Conservation (phyloP, 192 early-diverging fungal genomes). For the Irineochytrium annulatum region DNA sequence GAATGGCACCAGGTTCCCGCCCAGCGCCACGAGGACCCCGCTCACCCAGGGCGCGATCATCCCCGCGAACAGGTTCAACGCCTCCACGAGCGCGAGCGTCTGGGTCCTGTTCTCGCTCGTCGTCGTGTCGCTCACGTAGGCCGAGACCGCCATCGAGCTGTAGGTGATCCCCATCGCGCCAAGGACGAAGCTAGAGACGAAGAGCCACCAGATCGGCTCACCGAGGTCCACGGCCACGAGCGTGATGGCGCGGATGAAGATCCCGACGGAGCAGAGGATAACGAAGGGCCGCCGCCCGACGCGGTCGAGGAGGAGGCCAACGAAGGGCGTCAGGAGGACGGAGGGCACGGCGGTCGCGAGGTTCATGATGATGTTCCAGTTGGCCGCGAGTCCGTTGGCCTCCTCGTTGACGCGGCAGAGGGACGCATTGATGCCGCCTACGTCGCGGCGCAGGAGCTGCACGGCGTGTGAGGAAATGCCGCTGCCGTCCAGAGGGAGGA, state of each 20-base stretch:
- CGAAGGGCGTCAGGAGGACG: constrained; percentile 30
- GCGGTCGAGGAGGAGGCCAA: constrained; percentile 33
- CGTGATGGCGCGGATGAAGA: constrained; percentile 8
- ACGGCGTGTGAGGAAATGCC: not conserved
- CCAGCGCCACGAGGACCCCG: too few species aligned
- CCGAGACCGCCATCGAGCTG: constrained; percentile 10
- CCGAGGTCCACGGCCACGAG: not conserved
- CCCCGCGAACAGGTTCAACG: too few species aligned
- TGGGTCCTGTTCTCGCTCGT: constrained; percentile 1
- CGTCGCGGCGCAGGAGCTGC: not conserved
- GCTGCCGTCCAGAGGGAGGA: not conserved
- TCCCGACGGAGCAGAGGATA: constrained; percentile 12
- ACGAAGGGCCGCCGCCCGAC: constrained; percentile 35
- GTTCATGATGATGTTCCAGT: constrained; percentile 29
- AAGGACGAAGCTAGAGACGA: too few species aligned
- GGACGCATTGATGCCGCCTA: not conserved
- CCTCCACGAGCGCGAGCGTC: constrained; percentile 11
- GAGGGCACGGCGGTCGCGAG: constrained; percentile 32
- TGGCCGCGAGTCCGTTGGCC: constrained; percentile 19
- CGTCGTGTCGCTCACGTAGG: constrained; percentile 9
- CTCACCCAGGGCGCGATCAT: too few species aligned
- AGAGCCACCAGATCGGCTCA: not conserved
- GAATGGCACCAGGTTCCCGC: too few species aligned
- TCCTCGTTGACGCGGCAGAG: not conserved
- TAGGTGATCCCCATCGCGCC: too few species aligned